Evolutionary conservation across 805 yeast genomes (phyloP), one percentile per base, ranked within the genome.

Genomic region (Ogataea nonfermentans): DNA sequence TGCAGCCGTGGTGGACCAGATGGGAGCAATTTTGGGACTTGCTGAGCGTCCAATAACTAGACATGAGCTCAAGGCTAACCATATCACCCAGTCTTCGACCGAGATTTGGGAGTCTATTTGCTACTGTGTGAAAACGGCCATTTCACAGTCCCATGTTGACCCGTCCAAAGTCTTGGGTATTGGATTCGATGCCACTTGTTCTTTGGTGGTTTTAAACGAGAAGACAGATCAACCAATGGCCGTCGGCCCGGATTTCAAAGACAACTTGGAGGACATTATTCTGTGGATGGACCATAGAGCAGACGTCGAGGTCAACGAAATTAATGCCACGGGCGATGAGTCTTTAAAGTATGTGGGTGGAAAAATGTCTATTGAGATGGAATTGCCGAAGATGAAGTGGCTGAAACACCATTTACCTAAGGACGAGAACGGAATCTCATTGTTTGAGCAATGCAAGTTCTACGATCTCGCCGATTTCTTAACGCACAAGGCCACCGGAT

Each of bases 251-350:
- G 86, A 90, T 58, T 91, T 87, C 60, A 48, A 64, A 24, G 80
- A 87, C 53, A 51, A 68, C 32, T 74, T 74, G 46, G 95, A 90
- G 58, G 89, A 93, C 63, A 82, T 93, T 54, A 79, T 93, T 37
- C 66, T 93, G 47, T 93, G 99, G 99, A 91, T 93, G 98, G 99
- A 93, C 67, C 99, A 93, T 63, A 76, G 99, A 48, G 97, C 98
- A 0, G 81, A 73, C 11, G 68, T 70, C 6, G 96, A 91, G 59
- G 89, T 96, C 10, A 68, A 78, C 40, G 76, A 69, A 41, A 89
- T 93, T 61, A 91, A 91, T 63, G 77, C 81, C 29, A 84, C 96
- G 0, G 74, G 75, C 24, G 95, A 88, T 57, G 78, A 76, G 56
- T 78, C 86, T 42, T 72, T 93, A 56, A 84, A 86, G 60, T 93